phyloP scores from a whole-genome alignment of 2,329 filamentous ascomycete genomes.

The Arthrinium phaeospermum region DNA sequence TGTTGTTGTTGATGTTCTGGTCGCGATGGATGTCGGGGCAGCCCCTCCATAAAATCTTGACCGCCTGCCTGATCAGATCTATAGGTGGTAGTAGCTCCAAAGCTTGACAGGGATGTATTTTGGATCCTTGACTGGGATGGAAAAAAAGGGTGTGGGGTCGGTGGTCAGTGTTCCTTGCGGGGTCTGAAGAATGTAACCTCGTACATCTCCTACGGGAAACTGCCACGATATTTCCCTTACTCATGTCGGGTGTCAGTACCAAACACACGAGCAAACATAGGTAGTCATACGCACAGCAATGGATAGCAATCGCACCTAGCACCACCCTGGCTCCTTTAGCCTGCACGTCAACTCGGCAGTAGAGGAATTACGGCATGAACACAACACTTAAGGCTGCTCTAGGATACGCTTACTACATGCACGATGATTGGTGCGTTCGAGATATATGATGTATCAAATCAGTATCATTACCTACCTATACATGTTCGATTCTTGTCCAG shows the following conservation, averaged over 20 bases:
- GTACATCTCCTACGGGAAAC: conserved; percentile 3
- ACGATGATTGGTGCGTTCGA: neutral
- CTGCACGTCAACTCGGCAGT: conserved; percentile 15
- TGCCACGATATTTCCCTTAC: conserved; percentile 1
- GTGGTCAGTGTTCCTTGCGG: neutral
- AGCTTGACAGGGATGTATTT: neutral
- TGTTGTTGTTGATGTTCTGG: conserved; percentile 6
- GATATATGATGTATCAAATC: neutral
- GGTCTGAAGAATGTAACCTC: neutral
- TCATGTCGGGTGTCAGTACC: neutral
- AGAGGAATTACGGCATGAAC: neutral
- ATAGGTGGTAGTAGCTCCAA: neutral
- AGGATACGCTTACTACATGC: neutral
- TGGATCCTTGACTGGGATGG: neutral
- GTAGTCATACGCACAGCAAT: neutral
- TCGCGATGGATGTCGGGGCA: neutral
- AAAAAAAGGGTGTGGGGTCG: neutral
- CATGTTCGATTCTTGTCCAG: neutral
- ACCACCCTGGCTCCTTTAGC: neutral
- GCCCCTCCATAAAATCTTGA: neutral
- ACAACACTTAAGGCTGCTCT: neutral
- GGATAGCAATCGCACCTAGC: neutral
- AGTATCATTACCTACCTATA: neutral
- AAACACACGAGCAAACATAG: neutral
- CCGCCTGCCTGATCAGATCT: neutral